Percentiles rank a stretch among this genome's conserved stretches.
phyloP scores from a whole-genome alignment of 768 basidiomycete species.

The Tricholoma matsutake region DNA sequence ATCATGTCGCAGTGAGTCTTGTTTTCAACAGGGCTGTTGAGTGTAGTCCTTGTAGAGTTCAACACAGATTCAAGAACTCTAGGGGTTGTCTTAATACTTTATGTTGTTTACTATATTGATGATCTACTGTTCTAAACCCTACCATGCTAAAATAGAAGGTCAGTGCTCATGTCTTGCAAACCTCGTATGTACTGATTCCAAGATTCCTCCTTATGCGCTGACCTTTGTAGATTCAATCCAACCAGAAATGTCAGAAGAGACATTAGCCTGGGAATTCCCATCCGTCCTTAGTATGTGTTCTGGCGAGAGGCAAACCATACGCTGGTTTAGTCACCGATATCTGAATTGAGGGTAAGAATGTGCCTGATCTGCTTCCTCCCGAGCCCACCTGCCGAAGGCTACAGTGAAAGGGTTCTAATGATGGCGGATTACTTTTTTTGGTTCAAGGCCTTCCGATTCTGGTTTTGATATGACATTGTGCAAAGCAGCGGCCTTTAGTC shows the following conservation, averaged over 20 bases:
- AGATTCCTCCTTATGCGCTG: no score
- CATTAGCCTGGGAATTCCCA: neutral
- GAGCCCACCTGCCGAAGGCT: slow-evolving; percentile 11
- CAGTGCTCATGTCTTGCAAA: no score
- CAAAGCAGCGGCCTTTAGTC: slow-evolving; percentile 9
- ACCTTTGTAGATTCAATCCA: neutral
- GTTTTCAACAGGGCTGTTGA: neutral
- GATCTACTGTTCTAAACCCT: neutral
- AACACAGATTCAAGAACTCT: neutral
- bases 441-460: slow-evolving; percentile 13
- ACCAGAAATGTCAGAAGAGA: neutral
- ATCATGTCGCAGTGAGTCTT: neutral
- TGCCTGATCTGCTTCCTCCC: slow-evolving; percentile 17
- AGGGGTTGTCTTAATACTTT: neutral
- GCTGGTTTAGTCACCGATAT: neutral
- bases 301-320: neutral
- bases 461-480: slow-evolving; percentile 12
- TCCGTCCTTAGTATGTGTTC: neutral
- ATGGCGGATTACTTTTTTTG: slow-evolving; percentile 13
- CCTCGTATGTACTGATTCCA: no score
- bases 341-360: neutral
- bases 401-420: slow-evolving; percentile 10
- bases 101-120: neutral
- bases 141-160: no score
- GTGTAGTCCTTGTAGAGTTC: neutral